A percentile compares a stretch with the other conserved stretches of the same genome.
Evolutionary conservation across 106 monocot species (phyloP).

Genomic region (Allium sativum): DNA sequence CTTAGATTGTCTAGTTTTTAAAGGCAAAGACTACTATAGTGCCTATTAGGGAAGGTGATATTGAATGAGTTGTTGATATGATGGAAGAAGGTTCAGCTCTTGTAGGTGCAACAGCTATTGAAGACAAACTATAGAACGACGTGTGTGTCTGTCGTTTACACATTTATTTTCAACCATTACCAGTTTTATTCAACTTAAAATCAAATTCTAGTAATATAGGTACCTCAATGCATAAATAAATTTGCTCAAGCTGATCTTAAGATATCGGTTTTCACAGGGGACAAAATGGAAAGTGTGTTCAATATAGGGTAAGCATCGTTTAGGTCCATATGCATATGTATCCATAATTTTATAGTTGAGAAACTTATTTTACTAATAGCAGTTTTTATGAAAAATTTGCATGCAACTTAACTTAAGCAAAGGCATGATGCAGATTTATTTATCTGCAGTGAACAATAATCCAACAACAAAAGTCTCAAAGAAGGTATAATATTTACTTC

Average conservation of each 20-base stretch:
- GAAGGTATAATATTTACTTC: conserved; percentile 20
- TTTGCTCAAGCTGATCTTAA: conserved; percentile 86
- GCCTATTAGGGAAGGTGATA: conserved; percentile 30
- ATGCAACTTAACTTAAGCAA: conserved; percentile 80
- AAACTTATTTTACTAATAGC: not conserved
- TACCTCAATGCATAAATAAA: conserved; percentile 83
- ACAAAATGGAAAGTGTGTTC: conserved; percentile 88
- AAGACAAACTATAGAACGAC: conserved; percentile 53
- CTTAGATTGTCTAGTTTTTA: conserved; percentile 28
- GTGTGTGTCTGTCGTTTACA: conserved; percentile 13
- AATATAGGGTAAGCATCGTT: conserved; percentile 59
- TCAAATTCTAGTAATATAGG: conserved; percentile 15
- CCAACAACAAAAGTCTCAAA: conserved; percentile 30
- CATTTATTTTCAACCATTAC: not conserved
- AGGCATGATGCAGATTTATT: conserved; percentile 74
- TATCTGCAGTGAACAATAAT: conserved; percentile 33
- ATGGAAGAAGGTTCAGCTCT: conserved; percentile 44
- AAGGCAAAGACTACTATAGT: conserved; percentile 46
- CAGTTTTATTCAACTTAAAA: not conserved
- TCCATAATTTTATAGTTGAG: too few species aligned
- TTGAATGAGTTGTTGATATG: conserved; percentile 36
- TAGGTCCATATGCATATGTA: too few species aligned
- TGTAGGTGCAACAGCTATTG: conserved; percentile 59
- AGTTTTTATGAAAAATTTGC: conserved; percentile 36
- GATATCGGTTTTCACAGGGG: conserved; percentile 84